These are phyloP conservation scores for Psilocybe sp. DNA, from an alignment of 768 basidiomycete genomes.

Conservation along the genomic window DNA sequence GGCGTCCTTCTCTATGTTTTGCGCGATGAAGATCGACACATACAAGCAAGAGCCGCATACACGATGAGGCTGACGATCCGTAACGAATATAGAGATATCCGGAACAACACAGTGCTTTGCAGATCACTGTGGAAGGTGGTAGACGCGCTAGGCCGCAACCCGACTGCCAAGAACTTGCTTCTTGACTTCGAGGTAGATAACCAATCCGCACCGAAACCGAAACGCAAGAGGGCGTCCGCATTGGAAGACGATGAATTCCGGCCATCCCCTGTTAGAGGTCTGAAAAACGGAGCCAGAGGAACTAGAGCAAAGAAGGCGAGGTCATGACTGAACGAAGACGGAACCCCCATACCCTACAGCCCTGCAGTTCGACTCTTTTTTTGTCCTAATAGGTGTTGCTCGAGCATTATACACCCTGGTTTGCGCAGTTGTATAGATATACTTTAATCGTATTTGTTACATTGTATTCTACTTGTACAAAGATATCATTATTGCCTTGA, in stretches of 20 bases:
- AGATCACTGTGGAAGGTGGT: conserved; percentile 59
- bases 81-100: conserved; percentile 57
- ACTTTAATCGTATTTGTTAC: not conserved
- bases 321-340: conserved; percentile 1
- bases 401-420: too few species aligned
- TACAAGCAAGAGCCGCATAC: conserved; percentile 54
- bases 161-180: conserved; percentile 16
- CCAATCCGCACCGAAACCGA: conserved; percentile 7
- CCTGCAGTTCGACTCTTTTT: not conserved
- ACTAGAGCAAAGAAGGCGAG: conserved; percentile 39
- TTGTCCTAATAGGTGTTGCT: not conserved
- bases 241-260: conserved; percentile 45
- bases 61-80: conserved; percentile 57
- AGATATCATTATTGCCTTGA: not conserved
- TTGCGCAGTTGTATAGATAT: too few species aligned
- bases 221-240: conserved; percentile 21
- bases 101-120: conserved; percentile 55
- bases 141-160: conserved; percentile 28
- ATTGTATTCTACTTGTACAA: not conserved
- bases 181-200: too few species aligned
- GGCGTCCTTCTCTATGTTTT: conserved; percentile 67
- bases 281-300: conserved; percentile 32
- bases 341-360: not conserved
- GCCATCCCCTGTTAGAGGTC: conserved; percentile 37
- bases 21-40: conserved; percentile 36